Evolutionary conservation across 148 eudicot genomes (phyloP).

Genomic region (Linanthus parryae): DNA sequence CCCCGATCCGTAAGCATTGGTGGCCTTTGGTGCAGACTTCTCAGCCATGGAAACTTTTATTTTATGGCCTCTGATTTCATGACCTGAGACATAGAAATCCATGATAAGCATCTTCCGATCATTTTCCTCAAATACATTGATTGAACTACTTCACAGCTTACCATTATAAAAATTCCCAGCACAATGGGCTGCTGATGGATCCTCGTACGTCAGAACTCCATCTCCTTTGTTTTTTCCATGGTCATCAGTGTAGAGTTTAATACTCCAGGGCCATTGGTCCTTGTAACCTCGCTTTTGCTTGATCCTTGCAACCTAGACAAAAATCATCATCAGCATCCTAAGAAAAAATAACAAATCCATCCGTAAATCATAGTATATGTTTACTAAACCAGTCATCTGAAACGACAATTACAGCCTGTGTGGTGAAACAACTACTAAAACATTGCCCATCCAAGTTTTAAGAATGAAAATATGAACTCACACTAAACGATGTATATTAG

Average conservation of each 20-base stretch:
- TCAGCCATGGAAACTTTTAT: conserved; percentile 92
- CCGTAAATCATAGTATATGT: too few relatives aligned
- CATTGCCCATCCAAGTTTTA: too few relatives aligned
- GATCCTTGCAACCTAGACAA: conserved; percentile 71
- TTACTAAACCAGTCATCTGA: too few relatives aligned
- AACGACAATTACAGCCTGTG: too few relatives aligned
- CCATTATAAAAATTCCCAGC: conserved; percentile 85
- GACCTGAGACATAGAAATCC: conserved; percentile 25
- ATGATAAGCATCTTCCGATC: conserved; percentile 8
- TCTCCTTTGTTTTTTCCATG: conserved; percentile 91
- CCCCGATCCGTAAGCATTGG: conserved; percentile 60
- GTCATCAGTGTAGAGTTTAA: conserved; percentile 89
- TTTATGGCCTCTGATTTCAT: conserved; percentile 74
- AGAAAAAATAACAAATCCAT: too few relatives aligned
- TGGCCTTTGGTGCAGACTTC: conserved; percentile 71
- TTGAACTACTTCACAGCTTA: conserved; percentile 16
- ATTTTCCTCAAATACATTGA: background rate
- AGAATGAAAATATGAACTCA: too few relatives aligned
- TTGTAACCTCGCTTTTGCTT: conserved; percentile 94
- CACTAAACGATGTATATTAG: too few relatives aligned
- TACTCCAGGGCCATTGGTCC: conserved; percentile 98
- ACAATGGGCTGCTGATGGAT: conserved; percentile 90
- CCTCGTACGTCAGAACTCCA: conserved; percentile 82
- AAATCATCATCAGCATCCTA: conserved; percentile 2
- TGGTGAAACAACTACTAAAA: too few relatives aligned